Evolutionary conservation across 176 grass and related monocot species (phyloP).

Genomic region (Oryza meridionalis): DNA sequence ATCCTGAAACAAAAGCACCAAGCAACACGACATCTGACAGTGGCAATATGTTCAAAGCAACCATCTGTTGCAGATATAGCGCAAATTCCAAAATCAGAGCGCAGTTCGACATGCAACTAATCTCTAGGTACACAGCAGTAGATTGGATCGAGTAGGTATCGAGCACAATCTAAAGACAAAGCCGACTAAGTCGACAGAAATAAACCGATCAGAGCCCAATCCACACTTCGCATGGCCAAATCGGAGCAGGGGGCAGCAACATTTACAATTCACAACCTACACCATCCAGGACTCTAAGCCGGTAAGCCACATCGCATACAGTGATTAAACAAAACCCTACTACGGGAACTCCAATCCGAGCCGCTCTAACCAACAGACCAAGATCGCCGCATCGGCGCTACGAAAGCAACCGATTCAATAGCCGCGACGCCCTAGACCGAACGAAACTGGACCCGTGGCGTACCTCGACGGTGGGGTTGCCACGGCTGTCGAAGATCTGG

Average conservation of each 20-base stretch:
- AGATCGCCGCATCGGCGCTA: background rate
- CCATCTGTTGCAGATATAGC: background rate
- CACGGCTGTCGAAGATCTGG: constrained; percentile 63
- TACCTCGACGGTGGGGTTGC: constrained; percentile 61
- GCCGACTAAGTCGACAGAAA: background rate
- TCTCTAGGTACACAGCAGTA: background rate
- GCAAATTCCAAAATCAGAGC: background rate
- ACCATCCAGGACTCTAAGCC: background rate
- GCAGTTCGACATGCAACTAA: background rate
- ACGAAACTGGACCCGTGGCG: background rate
- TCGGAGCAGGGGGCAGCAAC: background rate
- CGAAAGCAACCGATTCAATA: background rate
- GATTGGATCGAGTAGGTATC: background rate
- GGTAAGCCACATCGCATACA: background rate
- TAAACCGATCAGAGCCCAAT: background rate
- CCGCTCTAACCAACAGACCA: background rate
- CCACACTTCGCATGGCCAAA: background rate
- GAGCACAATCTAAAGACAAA: background rate
- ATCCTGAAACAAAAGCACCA: background rate
- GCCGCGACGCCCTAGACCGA: background rate
- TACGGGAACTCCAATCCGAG: background rate
- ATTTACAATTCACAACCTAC: background rate
- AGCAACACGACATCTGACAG: background rate
- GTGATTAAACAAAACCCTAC: background rate
- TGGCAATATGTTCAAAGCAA: background rate